A percentile compares a stretch with the other conserved stretches of the same genome.
Evolutionary conservation across 2,329 filamentous ascomycete species (phyloP).

Genomic region (Apiospora saccharicola): DNA sequence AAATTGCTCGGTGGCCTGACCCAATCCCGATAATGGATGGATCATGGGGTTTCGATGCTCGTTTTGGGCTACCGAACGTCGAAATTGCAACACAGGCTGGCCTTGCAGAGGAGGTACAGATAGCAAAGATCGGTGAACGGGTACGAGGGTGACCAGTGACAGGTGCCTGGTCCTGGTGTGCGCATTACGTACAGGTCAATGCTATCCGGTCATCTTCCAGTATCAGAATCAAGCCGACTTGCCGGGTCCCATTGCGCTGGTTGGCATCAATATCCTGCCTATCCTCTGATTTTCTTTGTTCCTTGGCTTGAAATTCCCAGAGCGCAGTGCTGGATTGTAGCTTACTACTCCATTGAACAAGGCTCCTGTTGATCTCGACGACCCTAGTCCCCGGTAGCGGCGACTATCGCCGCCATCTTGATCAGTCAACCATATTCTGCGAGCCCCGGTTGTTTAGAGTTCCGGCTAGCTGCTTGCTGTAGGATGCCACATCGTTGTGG

Average conservation of each 20-base stretch:
- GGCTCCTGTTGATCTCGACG: neutral
- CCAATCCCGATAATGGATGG: constrained; percentile 3
- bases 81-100: neutral
- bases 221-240: neutral
- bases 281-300: neutral
- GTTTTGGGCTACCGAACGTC: constrained; percentile 9
- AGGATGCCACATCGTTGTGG: constrained; percentile 18
- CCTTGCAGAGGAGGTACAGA: neutral
- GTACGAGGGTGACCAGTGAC: neutral
- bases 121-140: constrained; percentile 10
- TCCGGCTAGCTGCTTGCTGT: constrained; percentile 10
- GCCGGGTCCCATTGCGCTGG: too few relatives aligned
- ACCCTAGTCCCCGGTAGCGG: neutral
- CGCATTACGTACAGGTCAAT: constrained; percentile 16
- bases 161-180: neutral
- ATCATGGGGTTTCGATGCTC: neutral
- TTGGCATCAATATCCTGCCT: too few relatives aligned
- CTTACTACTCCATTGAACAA: neutral
- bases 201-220: neutral
- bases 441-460: constrained; percentile 20
- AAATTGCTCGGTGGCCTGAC: constrained; percentile 6
- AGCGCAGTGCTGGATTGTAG: neutral
- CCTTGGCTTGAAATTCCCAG: too few relatives aligned
- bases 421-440: neutral
- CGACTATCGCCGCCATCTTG: neutral